Conservation (phyloP, 2,329 filamentous ascomycete species). For the Hirsutella minnesotensis region DNA sequence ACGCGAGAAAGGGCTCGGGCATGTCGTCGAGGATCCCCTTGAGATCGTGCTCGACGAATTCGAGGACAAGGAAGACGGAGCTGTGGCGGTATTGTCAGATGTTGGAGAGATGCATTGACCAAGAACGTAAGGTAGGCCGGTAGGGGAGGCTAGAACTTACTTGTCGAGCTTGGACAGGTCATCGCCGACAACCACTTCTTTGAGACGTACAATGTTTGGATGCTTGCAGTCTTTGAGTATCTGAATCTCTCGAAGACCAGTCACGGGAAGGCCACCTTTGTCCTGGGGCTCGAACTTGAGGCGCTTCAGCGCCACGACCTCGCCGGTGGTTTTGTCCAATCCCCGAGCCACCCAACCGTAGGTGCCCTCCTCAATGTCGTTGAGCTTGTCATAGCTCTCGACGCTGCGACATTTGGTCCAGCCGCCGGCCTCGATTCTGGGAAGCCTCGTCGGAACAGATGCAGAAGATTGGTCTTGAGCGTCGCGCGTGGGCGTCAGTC, state of each 20-base stretch:
- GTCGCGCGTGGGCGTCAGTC: conserved; percentile 35
- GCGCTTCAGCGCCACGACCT: conserved; percentile 84
- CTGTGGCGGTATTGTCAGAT: conserved; percentile 24
- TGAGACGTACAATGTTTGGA: conserved; percentile 68
- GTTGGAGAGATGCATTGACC: not conserved
- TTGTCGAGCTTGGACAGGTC: conserved; percentile 40
- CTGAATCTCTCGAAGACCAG: conserved; percentile 86
- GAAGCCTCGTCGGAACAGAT: conserved; percentile 36
- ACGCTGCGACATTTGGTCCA: conserved; percentile 68
- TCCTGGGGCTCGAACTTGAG: conserved; percentile 79
- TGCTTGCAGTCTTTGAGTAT: conserved; percentile 74
- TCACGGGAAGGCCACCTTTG: conserved; percentile 69
- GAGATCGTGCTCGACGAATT: conserved; percentile 94
- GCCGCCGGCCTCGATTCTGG: conserved; percentile 57
- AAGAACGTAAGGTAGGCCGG: not conserved
- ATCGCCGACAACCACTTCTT: conserved; percentile 74
- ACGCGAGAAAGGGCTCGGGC: conserved; percentile 84
- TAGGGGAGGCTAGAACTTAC: conserved; percentile 18
- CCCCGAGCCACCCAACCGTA: conserved; percentile 92
- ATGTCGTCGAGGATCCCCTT: conserved; percentile 89
- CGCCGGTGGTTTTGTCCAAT: conserved; percentile 57
- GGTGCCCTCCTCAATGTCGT: conserved; percentile 94
- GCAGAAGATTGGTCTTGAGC: conserved; percentile 18
- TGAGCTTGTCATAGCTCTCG: conserved; percentile 81
- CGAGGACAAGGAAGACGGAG: conserved; percentile 81